These are phyloP conservation scores for Funneliformis mosseae DNA, from an alignment of 192 early-diverging fungal genomes.

Conservation along the genomic window DNA sequence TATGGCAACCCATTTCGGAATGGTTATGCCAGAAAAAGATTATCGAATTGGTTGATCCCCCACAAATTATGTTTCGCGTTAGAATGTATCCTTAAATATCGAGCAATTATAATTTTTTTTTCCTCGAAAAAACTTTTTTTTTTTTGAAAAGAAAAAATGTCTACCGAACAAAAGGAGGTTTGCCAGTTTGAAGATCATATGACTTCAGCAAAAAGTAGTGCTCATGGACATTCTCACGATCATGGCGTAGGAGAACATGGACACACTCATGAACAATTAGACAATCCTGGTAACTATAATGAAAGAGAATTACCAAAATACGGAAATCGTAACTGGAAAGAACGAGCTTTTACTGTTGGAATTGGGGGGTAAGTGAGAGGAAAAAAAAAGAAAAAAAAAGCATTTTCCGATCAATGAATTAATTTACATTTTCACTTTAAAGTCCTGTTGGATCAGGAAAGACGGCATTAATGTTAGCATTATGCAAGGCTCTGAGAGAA, in stretches of 20 bases:
- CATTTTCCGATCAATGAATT: not conserved
- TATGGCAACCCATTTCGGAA: no score
- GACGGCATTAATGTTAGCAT: constrained; percentile 88
- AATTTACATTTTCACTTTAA: constrained; percentile 19
- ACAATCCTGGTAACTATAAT: constrained; percentile 80
- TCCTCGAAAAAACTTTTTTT: not conserved
- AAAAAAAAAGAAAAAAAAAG: not conserved
- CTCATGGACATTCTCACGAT: constrained; percentile 60
- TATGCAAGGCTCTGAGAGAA: constrained; percentile 83
- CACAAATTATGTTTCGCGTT: no score
- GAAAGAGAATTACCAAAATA: constrained; percentile 76
- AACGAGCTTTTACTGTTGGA: constrained; percentile 93
- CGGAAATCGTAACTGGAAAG: constrained; percentile 80
- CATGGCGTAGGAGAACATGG: constrained; percentile 71
- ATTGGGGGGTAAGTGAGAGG: constrained; percentile 75
- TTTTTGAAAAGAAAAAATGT: constrained; percentile 15
- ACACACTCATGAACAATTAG: constrained; percentile 89
- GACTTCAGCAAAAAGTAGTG: constrained; percentile 36
- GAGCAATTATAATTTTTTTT: no score
- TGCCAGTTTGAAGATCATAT: constrained; percentile 58
- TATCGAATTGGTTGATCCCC: no score
- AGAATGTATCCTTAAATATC: no score
- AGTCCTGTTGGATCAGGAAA: constrained; percentile 95
- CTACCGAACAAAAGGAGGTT: constrained; percentile 15
- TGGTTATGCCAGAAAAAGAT: no score